Evolutionary conservation across 352 stramenopile species (phyloP).

Genomic region (Globisporangium megalacanthum): DNA sequence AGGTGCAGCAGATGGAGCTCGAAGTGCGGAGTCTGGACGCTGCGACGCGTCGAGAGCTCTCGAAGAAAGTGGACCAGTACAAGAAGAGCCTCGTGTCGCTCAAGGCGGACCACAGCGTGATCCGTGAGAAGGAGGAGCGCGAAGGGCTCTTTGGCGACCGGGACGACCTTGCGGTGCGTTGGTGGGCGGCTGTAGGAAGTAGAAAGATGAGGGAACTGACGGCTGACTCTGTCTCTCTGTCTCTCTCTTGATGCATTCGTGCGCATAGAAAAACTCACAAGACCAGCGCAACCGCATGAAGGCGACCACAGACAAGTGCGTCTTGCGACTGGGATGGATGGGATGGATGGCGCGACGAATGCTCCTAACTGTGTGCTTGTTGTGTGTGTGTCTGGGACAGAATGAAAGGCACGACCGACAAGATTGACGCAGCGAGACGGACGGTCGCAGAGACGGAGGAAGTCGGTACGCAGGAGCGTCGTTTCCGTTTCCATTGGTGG

Average conservation of each 20-base stretch:
- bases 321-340: background rate
- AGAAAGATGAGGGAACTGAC: background rate
- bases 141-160: slow-evolving; percentile 81
- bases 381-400: slow-evolving; percentile 15
- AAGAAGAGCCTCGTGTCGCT: slow-evolving; percentile 85
- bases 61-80: slow-evolving; percentile 88
- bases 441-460: slow-evolving; percentile 84
- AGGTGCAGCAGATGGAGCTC: slow-evolving; percentile 88
- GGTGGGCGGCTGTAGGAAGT: background rate
- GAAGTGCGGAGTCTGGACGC: slow-evolving; percentile 81
- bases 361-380: background rate
- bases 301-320: slow-evolving; percentile 75
- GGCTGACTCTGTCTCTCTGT: background rate
- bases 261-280: slow-evolving; percentile 43
- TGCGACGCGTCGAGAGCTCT: slow-evolving; percentile 76
- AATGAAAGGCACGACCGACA: slow-evolving; percentile 82
- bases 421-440: slow-evolving; percentile 68
- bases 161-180: slow-evolving; percentile 46
- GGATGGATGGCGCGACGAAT: no score
- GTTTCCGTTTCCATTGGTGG: background rate
- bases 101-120: slow-evolving; percentile 73
- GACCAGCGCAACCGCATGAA: slow-evolving; percentile 78
- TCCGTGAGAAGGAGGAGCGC: slow-evolving; percentile 78
- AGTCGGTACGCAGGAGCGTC: slow-evolving; percentile 45
- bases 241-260: background rate